Evolutionary conservation across 179 eudicot species (phyloP), one percentile per base, ranked within the genome.

Genomic region (Beta lomatogona): DNA sequence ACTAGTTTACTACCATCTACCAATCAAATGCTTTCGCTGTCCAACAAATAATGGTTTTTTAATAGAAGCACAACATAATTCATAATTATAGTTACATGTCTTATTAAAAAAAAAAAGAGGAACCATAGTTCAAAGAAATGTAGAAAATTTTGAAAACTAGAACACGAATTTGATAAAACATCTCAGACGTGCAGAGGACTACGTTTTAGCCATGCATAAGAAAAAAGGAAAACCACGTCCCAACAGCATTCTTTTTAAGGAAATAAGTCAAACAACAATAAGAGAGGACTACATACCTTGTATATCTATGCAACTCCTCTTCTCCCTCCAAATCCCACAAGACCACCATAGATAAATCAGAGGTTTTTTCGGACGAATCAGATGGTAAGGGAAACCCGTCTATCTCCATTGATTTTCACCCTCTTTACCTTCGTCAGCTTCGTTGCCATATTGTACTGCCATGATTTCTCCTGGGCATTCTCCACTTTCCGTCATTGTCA

Each of bases 401-500:
- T 90, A 76, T 86, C 93, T 12, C 93, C 89, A 9, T 86, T 88
- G 73, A 61, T 93, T 82, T 89, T 89, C 86, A 85, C 89, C 28
- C 67, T 94, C 25, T 46, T 93, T 41, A 85, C 88, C 66, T 91
- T 93, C 90, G 82, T 94, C 77, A 15, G 89, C 72, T 89, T 93
- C 77, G 89, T 88, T 58, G 82, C 86, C 82, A 75, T 93, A 67
- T 85, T 94, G 14, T 94, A 93, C 86, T 83, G 88, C 79, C 91
- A 91, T 58, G 90, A 89, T 71, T 86, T 90, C 78, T 60, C 84
- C 65, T 89, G 92, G 89, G 75, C 90, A 13, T 59, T 90, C 80
- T 54, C 71, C 61, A 31, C 13, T 50, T 77, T 82, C 9, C 67
- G 54, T 12, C 82, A 54, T 41, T 52, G 2, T 5, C 71, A 44